Percentiles rank a stretch among this genome's conserved stretches.
phyloP scores from a whole-genome alignment of 345 rosid genomes.

The Jatropha curcas region DNA sequence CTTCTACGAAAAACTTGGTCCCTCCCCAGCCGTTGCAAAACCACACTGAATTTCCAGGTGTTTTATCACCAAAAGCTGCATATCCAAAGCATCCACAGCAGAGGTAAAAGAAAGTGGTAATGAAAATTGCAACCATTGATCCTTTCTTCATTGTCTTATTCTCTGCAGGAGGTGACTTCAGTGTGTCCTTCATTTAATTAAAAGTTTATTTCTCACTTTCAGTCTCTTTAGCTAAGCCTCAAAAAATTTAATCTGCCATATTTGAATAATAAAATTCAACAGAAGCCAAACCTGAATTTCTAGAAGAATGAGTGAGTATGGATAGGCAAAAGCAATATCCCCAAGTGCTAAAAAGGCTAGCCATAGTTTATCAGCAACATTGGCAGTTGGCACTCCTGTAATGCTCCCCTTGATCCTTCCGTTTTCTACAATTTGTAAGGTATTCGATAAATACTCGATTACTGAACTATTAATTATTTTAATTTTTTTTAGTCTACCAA shows the following conservation, averaged over 20 bases:
- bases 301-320: slow-evolving; percentile 53
- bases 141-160: slow-evolving; percentile 45
- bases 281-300: slow-evolving; percentile 57
- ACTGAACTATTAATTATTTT: not conserved
- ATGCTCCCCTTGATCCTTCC: slow-evolving; percentile 51
- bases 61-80: slow-evolving; percentile 39
- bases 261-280: not conserved
- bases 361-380: slow-evolving; percentile 41
- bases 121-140: slow-evolving; percentile 19
- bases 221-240: not conserved
- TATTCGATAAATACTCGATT: not conserved
- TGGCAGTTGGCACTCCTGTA: slow-evolving; percentile 44
- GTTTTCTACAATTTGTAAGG: slow-evolving; percentile 32
- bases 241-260: not conserved
- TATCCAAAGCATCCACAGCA: slow-evolving; percentile 46
- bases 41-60: no score
- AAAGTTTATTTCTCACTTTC: not conserved
- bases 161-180: slow-evolving; percentile 42
- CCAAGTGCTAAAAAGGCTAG: slow-evolving; percentile 55
- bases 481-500: no score
- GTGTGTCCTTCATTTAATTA: slow-evolving; percentile 36
- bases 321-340: slow-evolving; percentile 66
- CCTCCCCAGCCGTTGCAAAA: no score
- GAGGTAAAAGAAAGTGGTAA: slow-evolving; percentile 41
- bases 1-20: no score